Evolutionary conservation across 352 stramenopile genomes (phyloP), one percentile per base, ranked within the genome.

Genomic region (Pythium myriotylum): DNA sequence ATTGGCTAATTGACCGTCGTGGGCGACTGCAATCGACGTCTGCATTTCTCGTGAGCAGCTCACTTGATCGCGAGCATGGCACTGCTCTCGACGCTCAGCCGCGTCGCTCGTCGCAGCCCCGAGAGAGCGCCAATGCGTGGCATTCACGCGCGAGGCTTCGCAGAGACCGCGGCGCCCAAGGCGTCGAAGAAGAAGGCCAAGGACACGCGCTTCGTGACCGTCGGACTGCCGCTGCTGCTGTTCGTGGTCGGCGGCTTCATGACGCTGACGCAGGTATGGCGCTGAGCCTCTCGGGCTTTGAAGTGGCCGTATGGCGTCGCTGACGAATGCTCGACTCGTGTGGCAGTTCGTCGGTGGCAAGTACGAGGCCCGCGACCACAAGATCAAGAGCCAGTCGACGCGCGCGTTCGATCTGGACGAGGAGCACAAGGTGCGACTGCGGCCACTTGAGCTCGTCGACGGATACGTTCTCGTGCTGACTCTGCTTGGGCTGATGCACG

Each of bases 361-460:
- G 51, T 93, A 81, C 54, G 86, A 95, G 59, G 81, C 81, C 19
- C 74, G 82, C 62, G 86, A 95, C 56, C 78, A 89, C 55, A 50
- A 79, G 54, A 77, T 95, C 68, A 92, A 94, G 68, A 94, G 84
- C 67, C 84, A 95, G 62, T 88, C 84, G 29, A 77, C 81, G 56
- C 84, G 83, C 17, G 71, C 76, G 24, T 95, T 95, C 54, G 84
- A 95, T 48, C 63, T 95, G 48, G 83, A 93, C 29, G 86, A 95
- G 48, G 86, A 95, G 65, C 79, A 95, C 74, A 90, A 89, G 74
- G 86, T 95, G 56, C 32, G 67, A 56, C 8, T 32, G 6, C 10
- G 22, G 3, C 20, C 20, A 6, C 29, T n/a, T n/a, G n/a, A n/a
- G n/a, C n/a, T n/a, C n/a, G n/a, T n/a, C n/a, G n/a, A n/a, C n/a